A percentile compares a stretch with the other conserved stretches of the same genome.
phyloP scores from a whole-genome alignment of 1,284 basidiomycete genomes.

The Papiliotrema terrestris region DNA sequence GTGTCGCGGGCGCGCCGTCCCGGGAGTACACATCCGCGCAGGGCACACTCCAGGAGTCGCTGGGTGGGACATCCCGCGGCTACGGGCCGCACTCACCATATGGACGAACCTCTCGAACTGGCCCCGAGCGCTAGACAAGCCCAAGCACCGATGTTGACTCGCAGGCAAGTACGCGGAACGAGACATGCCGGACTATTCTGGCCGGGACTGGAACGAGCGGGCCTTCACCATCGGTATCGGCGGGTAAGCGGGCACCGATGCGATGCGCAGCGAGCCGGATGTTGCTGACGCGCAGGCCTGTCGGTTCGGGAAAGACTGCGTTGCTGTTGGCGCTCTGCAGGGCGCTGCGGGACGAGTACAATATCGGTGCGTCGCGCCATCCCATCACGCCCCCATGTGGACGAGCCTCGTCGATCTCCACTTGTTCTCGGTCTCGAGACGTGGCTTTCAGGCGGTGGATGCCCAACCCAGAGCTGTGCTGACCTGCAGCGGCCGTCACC shows the following conservation, averaged over 20 bases:
- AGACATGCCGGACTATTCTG: constrained; percentile 83
- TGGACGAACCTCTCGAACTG: too few relatives aligned
- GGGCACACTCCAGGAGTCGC: background rate
- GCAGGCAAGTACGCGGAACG: constrained; percentile 87
- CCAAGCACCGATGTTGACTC: too few relatives aligned
- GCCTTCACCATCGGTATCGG: constrained; percentile 97
- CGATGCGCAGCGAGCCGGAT: background rate
- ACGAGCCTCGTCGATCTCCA: too few relatives aligned
- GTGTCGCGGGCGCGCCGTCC: too few relatives aligned
- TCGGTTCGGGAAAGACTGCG: constrained; percentile 97
- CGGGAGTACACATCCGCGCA: background rate
- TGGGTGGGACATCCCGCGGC: too few relatives aligned
- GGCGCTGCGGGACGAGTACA: constrained; percentile 73
- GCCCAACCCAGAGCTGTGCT: too few relatives aligned
- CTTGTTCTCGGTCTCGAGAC: too few relatives aligned
- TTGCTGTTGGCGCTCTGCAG: constrained; percentile 89
- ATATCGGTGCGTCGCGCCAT: constrained; percentile 69
- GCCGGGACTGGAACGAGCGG: constrained; percentile 82
- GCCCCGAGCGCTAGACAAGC: too few relatives aligned
- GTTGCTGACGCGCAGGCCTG: constrained; percentile 60
- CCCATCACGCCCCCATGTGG: too few relatives aligned
- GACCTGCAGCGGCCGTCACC: constrained; percentile 72
- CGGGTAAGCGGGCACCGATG: constrained; percentile 59
- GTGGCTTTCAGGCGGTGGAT: too few relatives aligned
- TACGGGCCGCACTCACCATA: too few relatives aligned